Evolutionary conservation across 176 grass and related monocot species (phyloP).

Genomic region (Oryza longistaminata): DNA sequence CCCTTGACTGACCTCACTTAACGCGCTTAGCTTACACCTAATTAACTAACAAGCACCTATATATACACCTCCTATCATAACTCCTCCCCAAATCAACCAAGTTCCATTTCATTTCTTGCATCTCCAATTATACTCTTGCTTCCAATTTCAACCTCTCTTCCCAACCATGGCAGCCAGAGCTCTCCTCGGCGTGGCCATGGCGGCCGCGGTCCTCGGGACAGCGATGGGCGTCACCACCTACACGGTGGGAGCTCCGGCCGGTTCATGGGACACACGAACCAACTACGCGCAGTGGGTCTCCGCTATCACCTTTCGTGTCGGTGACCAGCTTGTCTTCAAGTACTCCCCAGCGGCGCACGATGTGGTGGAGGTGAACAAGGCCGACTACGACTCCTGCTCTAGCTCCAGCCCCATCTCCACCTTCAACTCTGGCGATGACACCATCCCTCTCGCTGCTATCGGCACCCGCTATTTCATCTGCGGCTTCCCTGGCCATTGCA

Average conservation of each 20-base stretch:
- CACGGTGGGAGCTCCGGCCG: conserved; percentile 6
- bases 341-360: conserved; percentile 34
- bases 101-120: no score
- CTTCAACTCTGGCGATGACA: not conserved
- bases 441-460: not conserved
- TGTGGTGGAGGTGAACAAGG: conserved; percentile 40
- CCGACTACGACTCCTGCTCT: conserved; percentile 25
- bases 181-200: not conserved
- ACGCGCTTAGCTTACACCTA: conserved; percentile 8
- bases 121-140: not conserved
- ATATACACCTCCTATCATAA: not conserved
- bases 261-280: conserved; percentile 5
- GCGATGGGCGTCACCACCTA: conserved; percentile 14
- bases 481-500: conserved; percentile 48
- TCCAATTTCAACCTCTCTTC: not conserved
- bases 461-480: conserved; percentile 50
- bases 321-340: conserved; percentile 27
- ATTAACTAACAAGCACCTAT: not conserved
- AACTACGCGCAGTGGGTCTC: conserved; percentile 16
- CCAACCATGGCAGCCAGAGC: not conserved
- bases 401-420: not conserved
- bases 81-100: not conserved
- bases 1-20: not conserved
- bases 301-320: not conserved
- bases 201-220: not conserved